phyloP scores from a whole-genome alignment of 169 alveolate genomes.

The Plasmodium adleri region DNA sequence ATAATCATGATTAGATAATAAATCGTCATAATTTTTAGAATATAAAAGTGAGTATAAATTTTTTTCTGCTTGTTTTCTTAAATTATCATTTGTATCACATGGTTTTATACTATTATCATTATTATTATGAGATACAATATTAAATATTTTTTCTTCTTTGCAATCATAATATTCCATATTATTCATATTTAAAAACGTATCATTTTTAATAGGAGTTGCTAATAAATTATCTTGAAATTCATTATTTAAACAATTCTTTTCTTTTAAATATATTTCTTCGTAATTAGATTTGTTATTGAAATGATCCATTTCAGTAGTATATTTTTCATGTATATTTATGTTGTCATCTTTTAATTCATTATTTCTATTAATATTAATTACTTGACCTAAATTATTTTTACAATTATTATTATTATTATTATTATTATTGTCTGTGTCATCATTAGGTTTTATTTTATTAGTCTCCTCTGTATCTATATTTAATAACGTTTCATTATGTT shows the following conservation, averaged over 20 bases:
- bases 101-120: constrained; percentile 3
- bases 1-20: constrained; percentile 24
- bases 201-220: constrained; percentile 30
- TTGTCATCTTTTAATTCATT: not conserved
- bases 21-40: constrained; percentile 54
- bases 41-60: constrained; percentile 51
- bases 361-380: too few species aligned
- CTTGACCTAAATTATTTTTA: too few species aligned
- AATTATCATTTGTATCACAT: constrained; percentile 27
- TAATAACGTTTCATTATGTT: too few species aligned
- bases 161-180: constrained; percentile 36
- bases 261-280: constrained; percentile 11
- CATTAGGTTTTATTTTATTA: too few species aligned
- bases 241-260: constrained; percentile 1
- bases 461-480: too few species aligned
- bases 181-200: not conserved
- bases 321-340: not conserved
- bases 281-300: not conserved
- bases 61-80: constrained; percentile 25
- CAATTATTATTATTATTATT: too few species aligned
- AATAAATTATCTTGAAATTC: constrained; percentile 11
- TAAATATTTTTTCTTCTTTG: constrained; percentile 23
- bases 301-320: not conserved
- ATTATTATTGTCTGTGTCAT: too few species aligned
- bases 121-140: not conserved